phyloP scores from a whole-genome alignment of 2,329 filamentous ascomycete species.

The Xylariaceae sp. region DNA sequence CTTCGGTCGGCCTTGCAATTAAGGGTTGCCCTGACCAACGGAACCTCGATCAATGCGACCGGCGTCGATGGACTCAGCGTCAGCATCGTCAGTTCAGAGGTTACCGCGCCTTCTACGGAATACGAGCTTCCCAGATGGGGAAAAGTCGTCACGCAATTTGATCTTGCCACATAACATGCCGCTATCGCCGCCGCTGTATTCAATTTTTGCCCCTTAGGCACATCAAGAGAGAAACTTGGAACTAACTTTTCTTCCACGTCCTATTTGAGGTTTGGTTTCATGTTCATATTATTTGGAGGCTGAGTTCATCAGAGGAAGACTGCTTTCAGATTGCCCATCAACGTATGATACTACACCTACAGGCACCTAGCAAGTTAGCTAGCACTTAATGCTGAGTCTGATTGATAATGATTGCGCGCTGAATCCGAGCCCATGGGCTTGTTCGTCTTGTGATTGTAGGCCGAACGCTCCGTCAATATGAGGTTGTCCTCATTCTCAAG shows the following conservation, averaged over 20 bases:
- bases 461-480: no score
- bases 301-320: not conserved
- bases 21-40: slow-evolving; percentile 30
- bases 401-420: not conserved
- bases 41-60: slow-evolving; percentile 24
- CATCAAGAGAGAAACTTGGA: not conserved
- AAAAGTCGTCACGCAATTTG: slow-evolving; percentile 25
- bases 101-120: slow-evolving; percentile 31
- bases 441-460: not conserved
- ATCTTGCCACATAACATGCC: slow-evolving; percentile 23
- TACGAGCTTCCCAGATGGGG: slow-evolving; percentile 38
- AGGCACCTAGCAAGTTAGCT: not conserved
- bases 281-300: slow-evolving; percentile 9
- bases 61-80: slow-evolving; percentile 34
- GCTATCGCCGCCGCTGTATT: not conserved
- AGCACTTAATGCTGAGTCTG: not conserved
- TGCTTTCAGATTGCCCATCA: not conserved
- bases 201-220: slow-evolving; percentile 1
- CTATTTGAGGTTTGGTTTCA: slow-evolving; percentile 16
- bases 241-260: slow-evolving; percentile 5
- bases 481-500: no score
- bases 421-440: no score
- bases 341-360: not conserved
- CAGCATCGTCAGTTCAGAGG: slow-evolving; percentile 35
- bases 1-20: slow-evolving; percentile 36